A percentile compares a stretch with the other conserved stretches of the same genome.
Evolutionary conservation across 139 green algal genomes (phyloP).

Genomic region (Tetraselmis chui): DNA sequence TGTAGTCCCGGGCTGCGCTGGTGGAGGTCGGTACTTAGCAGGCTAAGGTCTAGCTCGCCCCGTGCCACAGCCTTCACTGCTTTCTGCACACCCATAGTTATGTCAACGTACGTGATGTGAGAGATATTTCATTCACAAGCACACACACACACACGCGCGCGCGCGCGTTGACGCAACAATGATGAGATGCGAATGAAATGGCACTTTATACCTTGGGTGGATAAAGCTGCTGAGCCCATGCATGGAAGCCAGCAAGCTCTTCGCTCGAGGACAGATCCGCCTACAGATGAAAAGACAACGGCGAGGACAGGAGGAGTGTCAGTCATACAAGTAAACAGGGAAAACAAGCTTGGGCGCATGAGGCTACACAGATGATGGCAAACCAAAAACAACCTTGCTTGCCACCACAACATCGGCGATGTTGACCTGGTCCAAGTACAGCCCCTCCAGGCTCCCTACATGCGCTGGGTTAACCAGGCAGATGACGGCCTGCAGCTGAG

Average conservation of each 20-base stretch:
- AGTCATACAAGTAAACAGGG: no score
- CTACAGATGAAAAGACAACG: no score
- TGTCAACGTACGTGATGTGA: no score
- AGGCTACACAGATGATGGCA: no score
- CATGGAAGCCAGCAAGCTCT: slow-evolving; percentile 13
- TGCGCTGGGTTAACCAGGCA: slow-evolving; percentile 36
- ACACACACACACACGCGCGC: no score
- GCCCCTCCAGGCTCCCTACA: background rate
- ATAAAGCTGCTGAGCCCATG: slow-evolving; percentile 28
- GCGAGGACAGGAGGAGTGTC: no score
- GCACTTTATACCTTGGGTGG: slow-evolving; percentile 41
- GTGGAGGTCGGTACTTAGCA: background rate
- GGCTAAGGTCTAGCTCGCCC: background rate
- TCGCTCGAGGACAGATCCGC: background rate
- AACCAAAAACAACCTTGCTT: slow-evolving; percentile 45
- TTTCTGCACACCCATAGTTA: no score
- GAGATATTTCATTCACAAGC: no score
- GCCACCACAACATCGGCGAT: slow-evolving; percentile 47
- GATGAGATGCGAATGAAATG: no score
- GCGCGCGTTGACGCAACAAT: no score
- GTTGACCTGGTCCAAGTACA: slow-evolving; percentile 32
- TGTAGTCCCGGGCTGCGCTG: background rate
- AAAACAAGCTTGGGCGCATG: no score
- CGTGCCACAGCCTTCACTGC: background rate
- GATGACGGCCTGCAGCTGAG: slow-evolving; percentile 31